Evolutionary conservation across 345 rosid species (phyloP).

Genomic region (Geranium rotundifolium): DNA sequence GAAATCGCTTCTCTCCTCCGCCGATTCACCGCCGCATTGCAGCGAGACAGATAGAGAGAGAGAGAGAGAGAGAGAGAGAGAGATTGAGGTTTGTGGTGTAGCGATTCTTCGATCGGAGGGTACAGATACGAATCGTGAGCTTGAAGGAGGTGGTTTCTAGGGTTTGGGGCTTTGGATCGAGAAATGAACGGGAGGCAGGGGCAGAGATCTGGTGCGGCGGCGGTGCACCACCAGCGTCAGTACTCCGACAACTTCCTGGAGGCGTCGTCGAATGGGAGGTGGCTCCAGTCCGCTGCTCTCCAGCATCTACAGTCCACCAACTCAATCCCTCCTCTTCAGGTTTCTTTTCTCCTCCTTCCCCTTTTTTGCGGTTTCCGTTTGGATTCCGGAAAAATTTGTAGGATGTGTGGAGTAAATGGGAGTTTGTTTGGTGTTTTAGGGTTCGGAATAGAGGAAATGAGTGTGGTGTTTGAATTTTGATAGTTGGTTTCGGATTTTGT

Average conservation of each 20-base stretch:
- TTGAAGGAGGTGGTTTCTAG: too few species aligned
- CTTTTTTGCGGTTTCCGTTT: neutral
- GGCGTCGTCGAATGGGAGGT: conserved; percentile 63
- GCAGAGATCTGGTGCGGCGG: conserved; percentile 65
- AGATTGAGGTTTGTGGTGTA: neutral
- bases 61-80: too few species aligned
- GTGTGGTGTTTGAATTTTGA: too few species aligned
- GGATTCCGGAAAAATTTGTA: neutral
- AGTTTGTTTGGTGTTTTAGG: too few species aligned
- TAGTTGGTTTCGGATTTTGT: neutral
- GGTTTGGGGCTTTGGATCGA: conserved; percentile 20
- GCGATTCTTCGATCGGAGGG: neutral
- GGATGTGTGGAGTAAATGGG: neutral
- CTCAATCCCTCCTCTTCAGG: conserved; percentile 49
- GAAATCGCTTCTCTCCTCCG: neutral
- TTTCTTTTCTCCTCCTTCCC: conserved; percentile 2
- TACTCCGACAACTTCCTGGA: conserved; percentile 71
- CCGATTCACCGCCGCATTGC: neutral
- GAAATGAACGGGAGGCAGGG: conserved; percentile 32
- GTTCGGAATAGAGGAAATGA: too few species aligned
- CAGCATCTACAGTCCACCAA: conserved; percentile 60
- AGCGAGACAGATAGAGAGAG: too few species aligned
- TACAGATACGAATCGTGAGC: neutral
- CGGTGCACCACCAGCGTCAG: conserved; percentile 80
- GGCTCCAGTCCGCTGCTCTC: conserved; percentile 91